These are phyloP conservation scores for Acacia crassicarpa DNA, from an alignment of 306 rosid species.

Conservation along the genomic window DNA sequence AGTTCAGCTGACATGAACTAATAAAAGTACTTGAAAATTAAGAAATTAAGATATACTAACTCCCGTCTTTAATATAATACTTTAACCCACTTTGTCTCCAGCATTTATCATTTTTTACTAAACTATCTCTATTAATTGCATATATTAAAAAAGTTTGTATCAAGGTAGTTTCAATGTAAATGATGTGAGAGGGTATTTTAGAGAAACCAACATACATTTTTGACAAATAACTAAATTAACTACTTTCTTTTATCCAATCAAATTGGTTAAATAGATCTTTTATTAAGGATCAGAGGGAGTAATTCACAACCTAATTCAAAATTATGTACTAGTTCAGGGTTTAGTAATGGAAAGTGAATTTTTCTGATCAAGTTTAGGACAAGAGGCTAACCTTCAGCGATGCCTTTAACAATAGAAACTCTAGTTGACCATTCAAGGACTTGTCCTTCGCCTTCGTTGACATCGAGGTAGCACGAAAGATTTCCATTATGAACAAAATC, in stretches of 20 bases:
- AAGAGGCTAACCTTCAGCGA: constrained; percentile 67
- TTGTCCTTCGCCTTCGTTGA: constrained; percentile 61
- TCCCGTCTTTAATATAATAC: too few relatives aligned
- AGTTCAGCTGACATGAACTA: constrained; percentile 15
- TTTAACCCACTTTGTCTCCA: too few relatives aligned
- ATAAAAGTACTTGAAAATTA: not conserved
- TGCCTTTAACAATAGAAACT: constrained; percentile 78
- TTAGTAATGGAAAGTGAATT: not conserved
- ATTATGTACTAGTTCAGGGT: not conserved
- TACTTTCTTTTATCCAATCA: too few relatives aligned
- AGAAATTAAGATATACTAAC: not conserved
- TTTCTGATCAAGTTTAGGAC: not conserved
- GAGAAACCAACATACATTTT: too few relatives aligned
- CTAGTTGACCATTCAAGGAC: constrained; percentile 92
- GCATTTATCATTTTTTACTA: too few relatives aligned
- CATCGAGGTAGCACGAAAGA: constrained; percentile 61
- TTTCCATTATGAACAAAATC: constrained; percentile 78
- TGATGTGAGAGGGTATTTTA: too few relatives aligned
- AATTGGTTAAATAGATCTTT: too few relatives aligned
- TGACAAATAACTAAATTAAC: too few relatives aligned
- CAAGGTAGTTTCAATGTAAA: too few relatives aligned
- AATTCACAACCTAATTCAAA: not conserved
- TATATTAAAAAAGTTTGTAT: too few relatives aligned
- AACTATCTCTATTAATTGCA: too few relatives aligned
- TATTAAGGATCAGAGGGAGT: too few relatives aligned